phyloP scores from a whole-genome alignment of 1,284 basidiomycete genomes.

The Irpex sp. region DNA sequence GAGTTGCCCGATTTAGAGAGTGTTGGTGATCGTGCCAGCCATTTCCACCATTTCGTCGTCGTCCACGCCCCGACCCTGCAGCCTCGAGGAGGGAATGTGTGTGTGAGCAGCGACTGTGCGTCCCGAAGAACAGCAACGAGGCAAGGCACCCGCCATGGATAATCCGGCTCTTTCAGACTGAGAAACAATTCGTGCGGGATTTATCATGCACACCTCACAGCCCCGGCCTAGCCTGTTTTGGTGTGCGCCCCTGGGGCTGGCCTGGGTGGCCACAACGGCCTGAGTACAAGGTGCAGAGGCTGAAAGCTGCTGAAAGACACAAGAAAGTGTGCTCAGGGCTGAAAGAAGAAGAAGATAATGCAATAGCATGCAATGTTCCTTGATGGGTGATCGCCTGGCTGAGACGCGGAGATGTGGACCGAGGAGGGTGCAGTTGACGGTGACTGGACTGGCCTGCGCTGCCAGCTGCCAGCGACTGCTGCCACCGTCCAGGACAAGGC shows the following conservation, averaged over 20 bases:
- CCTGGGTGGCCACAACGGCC: background rate
- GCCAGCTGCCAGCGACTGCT: background rate
- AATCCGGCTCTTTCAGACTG: background rate
- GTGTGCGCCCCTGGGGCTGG: background rate
- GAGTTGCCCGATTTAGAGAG: background rate
- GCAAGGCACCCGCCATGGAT: background rate
- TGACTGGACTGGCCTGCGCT: too few relatives aligned
- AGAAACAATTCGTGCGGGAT: conserved; percentile 2
- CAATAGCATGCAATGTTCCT: background rate
- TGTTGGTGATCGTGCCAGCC: background rate
- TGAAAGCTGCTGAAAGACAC: background rate
- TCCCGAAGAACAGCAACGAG: background rate
- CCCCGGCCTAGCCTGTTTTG: background rate
- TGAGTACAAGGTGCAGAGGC: background rate
- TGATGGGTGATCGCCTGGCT: background rate
- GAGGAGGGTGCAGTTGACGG: too few relatives aligned
- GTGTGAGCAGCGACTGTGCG: background rate
- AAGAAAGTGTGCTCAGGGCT: too few relatives aligned
- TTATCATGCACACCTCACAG: conserved; percentile 8
- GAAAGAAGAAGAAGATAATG: background rate
- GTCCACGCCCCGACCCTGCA: background rate
- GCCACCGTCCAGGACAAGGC: background rate
- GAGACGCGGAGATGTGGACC: background rate
- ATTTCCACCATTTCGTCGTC: background rate
- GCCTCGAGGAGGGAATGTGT: background rate